Percentiles rank a stretch among this genome's conserved stretches.
Evolutionary conservation across 1,284 basidiomycete genomes (phyloP).

Genomic region (Microbotryum scabiosae): DNA sequence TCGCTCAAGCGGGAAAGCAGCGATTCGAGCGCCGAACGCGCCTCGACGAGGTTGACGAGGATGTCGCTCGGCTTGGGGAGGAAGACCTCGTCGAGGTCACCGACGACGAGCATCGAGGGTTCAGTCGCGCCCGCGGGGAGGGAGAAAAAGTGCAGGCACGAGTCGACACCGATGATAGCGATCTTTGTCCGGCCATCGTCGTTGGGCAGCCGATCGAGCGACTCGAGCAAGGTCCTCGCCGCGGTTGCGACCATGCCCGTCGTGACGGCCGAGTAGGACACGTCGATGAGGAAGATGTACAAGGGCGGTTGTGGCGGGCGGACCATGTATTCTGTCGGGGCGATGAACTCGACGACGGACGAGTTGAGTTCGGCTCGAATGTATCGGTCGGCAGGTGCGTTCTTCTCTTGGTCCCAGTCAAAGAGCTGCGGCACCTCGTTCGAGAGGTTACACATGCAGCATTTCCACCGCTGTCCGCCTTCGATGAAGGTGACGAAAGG

Average conservation of each 20-base stretch:
- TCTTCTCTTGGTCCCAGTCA: constrained; percentile 92
- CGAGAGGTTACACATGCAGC: constrained; percentile 97
- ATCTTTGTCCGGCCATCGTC: constrained; percentile 88
- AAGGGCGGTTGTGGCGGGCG: constrained; percentile 95
- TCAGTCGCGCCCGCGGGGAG: constrained; percentile 70
- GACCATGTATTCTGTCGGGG: constrained; percentile 98
- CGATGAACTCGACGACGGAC: constrained; percentile 89
- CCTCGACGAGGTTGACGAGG: constrained; percentile 85
- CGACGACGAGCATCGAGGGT: constrained; percentile 90
- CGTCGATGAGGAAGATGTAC: constrained; percentile 95
- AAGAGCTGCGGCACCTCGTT: constrained; percentile 99
- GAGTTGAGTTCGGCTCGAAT: constrained; percentile 86
- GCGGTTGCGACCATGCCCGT: constrained; percentile 97
- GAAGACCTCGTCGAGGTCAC: constrained; percentile 94
- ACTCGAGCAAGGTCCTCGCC: constrained; percentile 88
- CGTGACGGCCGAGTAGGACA: constrained; percentile 83
- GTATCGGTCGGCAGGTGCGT: constrained; percentile 94
- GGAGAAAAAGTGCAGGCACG: constrained; percentile 93
- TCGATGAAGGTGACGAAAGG: constrained; percentile 98
- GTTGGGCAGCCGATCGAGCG: constrained; percentile 89
- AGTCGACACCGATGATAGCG: constrained; percentile 86
- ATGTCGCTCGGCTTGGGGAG: constrained; percentile 92
- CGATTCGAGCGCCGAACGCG: constrained; percentile 68
- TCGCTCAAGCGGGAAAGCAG: constrained; percentile 77
- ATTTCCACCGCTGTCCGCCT: constrained; percentile 97